Evolutionary conservation across 129 eudicot species (phyloP).

Genomic region (Lactuca sativa): DNA sequence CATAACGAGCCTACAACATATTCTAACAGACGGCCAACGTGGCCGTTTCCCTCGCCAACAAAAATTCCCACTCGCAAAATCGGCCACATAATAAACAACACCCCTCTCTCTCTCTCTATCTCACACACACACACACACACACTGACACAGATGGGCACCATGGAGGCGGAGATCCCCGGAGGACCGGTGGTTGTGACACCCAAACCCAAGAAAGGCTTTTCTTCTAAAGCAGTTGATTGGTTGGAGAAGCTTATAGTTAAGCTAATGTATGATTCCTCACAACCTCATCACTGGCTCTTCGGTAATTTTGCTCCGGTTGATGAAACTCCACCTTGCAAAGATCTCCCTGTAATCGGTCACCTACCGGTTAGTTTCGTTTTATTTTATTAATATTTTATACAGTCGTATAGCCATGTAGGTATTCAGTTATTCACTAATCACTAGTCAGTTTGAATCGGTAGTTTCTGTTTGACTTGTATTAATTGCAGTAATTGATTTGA

Average conservation of each 20-base stretch:
- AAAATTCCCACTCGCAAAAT: not conserved
- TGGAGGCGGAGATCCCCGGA: conserved; percentile 35
- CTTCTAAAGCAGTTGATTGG: conserved; percentile 77
- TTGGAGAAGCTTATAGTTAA: conserved; percentile 61
- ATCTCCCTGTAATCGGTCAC: conserved; percentile 68
- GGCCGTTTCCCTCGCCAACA: conserved; percentile 14
- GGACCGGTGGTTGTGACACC: conserved; percentile 71
- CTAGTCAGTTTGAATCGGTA: not conserved
- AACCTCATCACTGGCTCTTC: conserved; percentile 63
- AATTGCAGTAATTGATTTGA: not conserved
- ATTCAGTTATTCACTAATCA: not conserved
- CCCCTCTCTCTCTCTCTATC: not conserved
- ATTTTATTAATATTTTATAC: not conserved
- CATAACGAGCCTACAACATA: not conserved
- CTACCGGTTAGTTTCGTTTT: conserved; percentile 63
- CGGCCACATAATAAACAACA: not conserved
- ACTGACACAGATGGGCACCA: conserved; percentile 19
- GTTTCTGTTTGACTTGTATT: conserved; percentile 1
- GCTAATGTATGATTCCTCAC: conserved; percentile 52
- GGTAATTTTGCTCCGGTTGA: conserved; percentile 92
- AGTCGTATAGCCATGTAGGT: not conserved
- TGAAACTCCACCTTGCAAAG: conserved; percentile 70
- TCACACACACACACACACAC: not conserved
- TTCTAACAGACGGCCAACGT: conserved; percentile 1
- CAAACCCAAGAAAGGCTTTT: conserved; percentile 62